phyloP scores from a whole-genome alignment of 768 basidiomycete species.

The Trametes elegans region DNA sequence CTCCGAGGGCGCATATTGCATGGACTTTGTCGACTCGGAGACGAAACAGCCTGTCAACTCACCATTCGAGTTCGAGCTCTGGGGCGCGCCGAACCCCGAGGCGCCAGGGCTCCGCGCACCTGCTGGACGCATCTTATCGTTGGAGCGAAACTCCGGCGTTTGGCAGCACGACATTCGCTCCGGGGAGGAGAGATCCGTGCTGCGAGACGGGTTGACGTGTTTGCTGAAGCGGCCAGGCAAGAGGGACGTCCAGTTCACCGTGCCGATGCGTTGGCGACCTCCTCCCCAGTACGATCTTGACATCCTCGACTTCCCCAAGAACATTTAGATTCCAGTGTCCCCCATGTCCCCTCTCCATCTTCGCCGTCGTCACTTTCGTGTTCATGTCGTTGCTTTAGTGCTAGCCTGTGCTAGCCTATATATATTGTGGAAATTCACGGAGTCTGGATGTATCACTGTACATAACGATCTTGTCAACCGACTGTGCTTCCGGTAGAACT shows the following conservation, averaged over 20 bases:
- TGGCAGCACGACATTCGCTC: background rate
- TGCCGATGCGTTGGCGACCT: background rate
- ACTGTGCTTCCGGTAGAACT: no score
- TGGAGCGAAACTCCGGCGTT: background rate
- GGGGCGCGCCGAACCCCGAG: background rate
- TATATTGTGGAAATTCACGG: background rate
- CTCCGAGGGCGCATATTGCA: background rate
- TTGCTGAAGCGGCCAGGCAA: background rate
- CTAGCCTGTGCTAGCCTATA: background rate
- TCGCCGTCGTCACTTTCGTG: background rate
- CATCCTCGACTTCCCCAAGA: background rate
- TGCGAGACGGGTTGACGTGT: conserved; percentile 1
- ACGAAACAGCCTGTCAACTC: conserved; percentile 1
- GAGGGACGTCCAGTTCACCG: background rate
- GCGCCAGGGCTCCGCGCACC: background rate
- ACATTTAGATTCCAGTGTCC: background rate
- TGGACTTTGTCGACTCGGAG: background rate
- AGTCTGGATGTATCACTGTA: no score
- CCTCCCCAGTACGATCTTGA: background rate
- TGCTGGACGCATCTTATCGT: background rate
- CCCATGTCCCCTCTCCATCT: background rate
- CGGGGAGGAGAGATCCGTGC: background rate
- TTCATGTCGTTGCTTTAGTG: background rate
- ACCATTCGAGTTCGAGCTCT: background rate
- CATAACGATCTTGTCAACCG: no score